A percentile compares a stretch with the other conserved stretches of the same genome.
Conservation (phyloP, 352 stramenopile species). For the Phytophthora podocarpi region DNA sequence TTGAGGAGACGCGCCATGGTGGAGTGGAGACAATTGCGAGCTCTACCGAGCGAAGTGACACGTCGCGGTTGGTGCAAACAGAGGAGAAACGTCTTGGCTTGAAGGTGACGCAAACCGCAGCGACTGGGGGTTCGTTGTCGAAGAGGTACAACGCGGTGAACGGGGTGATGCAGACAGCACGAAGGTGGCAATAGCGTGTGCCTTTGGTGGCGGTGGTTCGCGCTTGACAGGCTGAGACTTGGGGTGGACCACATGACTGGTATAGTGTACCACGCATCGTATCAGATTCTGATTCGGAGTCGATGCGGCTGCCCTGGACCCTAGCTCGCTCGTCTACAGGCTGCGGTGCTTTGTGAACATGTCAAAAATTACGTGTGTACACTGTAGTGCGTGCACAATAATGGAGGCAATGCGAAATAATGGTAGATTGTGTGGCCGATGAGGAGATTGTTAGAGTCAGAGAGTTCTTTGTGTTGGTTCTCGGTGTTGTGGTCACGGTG, state of each 20-base stretch:
- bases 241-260: slow-evolving; percentile 2
- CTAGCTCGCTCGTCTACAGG: slow-evolving; percentile 6
- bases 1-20: slow-evolving; percentile 56
- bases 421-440: neutral
- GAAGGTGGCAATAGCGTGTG: slow-evolving; percentile 1
- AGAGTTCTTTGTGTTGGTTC: too few species aligned
- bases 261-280: slow-evolving; percentile 9
- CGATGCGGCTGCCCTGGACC: too few species aligned
- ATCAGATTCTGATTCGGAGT: neutral
- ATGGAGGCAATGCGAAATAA: neutral
- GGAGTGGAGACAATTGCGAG: slow-evolving; percentile 2
- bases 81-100: slow-evolving; percentile 19
- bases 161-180: neutral
- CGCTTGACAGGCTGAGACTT: neutral
- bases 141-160: slow-evolving; percentile 7
- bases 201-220: neutral
- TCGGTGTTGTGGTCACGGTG: too few species aligned
- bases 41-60: slow-evolving; percentile 14
- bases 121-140: neutral
- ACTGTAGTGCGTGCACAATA: neutral
- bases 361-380: too few species aligned
- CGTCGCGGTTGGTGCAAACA: slow-evolving; percentile 12
- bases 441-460: too few species aligned
- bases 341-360: slow-evolving; percentile 1
- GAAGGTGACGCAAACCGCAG: slow-evolving; percentile 8